phyloP scores from a whole-genome alignment of 1,284 basidiomycete genomes.

The Ceratobasidium papillatum region DNA sequence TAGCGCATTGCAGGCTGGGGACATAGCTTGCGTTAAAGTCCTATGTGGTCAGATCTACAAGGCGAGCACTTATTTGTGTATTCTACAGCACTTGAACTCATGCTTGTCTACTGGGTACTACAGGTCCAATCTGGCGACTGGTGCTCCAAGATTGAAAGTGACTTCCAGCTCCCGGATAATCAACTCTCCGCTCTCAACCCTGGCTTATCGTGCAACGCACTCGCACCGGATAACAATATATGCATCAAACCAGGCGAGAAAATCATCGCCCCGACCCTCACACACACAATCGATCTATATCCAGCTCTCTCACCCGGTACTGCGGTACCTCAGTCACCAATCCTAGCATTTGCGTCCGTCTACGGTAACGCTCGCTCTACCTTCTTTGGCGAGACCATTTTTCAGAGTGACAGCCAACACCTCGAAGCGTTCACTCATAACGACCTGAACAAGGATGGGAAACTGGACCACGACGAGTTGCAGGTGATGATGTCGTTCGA shows the following conservation, averaged over 20 bases:
- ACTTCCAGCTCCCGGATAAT: background rate
- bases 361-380: conserved; percentile 7
- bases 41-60: conserved; percentile 5
- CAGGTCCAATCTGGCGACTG: conserved; percentile 35
- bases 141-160: conserved; percentile 28
- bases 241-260: background rate
- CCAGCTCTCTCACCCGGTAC: conserved; percentile 12
- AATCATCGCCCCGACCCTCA: background rate
- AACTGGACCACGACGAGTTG: conserved; percentile 3
- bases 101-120: background rate
- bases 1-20: background rate
- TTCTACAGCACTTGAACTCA: background rate
- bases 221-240: background rate
- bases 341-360: conserved; percentile 7
- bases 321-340: conserved; percentile 6
- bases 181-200: conserved; percentile 16
- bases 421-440: conserved; percentile 3
- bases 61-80: background rate
- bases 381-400: conserved; percentile 6
- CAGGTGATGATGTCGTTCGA: conserved; percentile 11
- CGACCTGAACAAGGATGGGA: conserved; percentile 17
- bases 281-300: background rate
- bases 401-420: conserved; percentile 20
- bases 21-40: background rate
- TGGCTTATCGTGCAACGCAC: conserved; percentile 1